These are phyloP conservation scores for Melocanna baccifera DNA, from an alignment of 176 grass and related monocot genomes.

Conservation along the genomic window DNA sequence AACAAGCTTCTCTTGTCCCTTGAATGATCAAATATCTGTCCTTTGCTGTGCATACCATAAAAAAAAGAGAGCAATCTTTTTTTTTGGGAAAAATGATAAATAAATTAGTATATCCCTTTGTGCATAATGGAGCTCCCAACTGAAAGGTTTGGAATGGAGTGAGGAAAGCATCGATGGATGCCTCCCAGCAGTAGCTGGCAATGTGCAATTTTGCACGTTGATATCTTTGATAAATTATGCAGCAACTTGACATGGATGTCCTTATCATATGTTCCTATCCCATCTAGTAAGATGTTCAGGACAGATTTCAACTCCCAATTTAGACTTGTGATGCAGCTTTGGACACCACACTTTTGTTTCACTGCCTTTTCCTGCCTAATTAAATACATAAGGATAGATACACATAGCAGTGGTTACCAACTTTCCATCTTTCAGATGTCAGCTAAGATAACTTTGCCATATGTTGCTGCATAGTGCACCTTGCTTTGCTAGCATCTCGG, in stretches of 20 bases:
- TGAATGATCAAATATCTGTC: background rate
- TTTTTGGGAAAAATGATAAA: background rate
- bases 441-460: conserved; percentile 22
- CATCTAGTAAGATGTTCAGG: conserved; percentile 28
- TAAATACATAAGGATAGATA: conserved; percentile 5
- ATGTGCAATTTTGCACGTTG: conserved; percentile 23
- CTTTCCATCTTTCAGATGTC: conserved; percentile 29
- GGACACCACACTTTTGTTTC: background rate
- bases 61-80: background rate
- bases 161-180: conserved; percentile 16
- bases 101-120: conserved; percentile 27
- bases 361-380: conserved; percentile 28
- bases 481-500: conserved; percentile 20
- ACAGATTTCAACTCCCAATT: conserved; percentile 26
- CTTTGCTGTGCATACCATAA: background rate
- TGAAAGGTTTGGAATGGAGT: conserved; percentile 10
- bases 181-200: conserved; percentile 11
- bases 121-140: conserved; percentile 27
- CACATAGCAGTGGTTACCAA: background rate
- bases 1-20: background rate
- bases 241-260: conserved; percentile 33
- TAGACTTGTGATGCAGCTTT: conserved; percentile 31
- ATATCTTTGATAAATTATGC: background rate
- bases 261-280: conserved; percentile 14
- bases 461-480: background rate